Evolutionary conservation across 345 rosid species (phyloP).

Genomic region (Camelina sativa): DNA sequence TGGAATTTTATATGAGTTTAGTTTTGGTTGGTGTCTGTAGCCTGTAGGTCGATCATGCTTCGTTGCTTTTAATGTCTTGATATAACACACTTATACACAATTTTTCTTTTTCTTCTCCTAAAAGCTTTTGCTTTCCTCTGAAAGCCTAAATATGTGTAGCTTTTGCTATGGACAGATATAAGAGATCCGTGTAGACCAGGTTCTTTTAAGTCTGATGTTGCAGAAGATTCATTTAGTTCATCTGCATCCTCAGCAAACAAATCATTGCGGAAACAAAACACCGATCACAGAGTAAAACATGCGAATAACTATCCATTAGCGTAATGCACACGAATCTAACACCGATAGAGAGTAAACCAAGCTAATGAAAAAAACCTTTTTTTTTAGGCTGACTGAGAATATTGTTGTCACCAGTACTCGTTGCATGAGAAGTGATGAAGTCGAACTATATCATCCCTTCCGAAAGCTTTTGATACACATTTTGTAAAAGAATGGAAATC

Average conservation of each 20-base stretch:
- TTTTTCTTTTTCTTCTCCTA: constrained; percentile 24
- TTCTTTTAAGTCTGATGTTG: too few relatives aligned
- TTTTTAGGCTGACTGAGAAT: neutral
- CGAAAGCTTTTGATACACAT: too few relatives aligned
- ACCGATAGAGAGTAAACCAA: neutral
- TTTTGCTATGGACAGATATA: too few relatives aligned
- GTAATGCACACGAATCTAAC: neutral
- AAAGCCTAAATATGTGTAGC: too few relatives aligned
- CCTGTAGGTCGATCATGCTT: too few relatives aligned
- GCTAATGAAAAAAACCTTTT: neutral
- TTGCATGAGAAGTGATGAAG: constrained; percentile 39
- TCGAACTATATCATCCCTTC: too few relatives aligned
- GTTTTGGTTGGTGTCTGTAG: too few relatives aligned
- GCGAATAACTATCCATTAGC: neutral
- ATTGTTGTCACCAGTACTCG: constrained; percentile 48
- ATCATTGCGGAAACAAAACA: neutral
- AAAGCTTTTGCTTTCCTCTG: too few relatives aligned
- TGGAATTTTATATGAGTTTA: too few relatives aligned
- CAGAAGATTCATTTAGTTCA: too few relatives aligned
- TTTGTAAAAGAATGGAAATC: too few relatives aligned
- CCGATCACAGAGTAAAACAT: neutral
- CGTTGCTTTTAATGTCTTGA: neutral
- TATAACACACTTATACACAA: neutral
- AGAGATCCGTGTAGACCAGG: constrained; percentile 45
- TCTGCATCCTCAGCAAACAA: too few relatives aligned